Evolutionary conservation across 805 yeast genomes (phyloP).

Genomic region (Wickerhamomyces ciferrii): DNA sequence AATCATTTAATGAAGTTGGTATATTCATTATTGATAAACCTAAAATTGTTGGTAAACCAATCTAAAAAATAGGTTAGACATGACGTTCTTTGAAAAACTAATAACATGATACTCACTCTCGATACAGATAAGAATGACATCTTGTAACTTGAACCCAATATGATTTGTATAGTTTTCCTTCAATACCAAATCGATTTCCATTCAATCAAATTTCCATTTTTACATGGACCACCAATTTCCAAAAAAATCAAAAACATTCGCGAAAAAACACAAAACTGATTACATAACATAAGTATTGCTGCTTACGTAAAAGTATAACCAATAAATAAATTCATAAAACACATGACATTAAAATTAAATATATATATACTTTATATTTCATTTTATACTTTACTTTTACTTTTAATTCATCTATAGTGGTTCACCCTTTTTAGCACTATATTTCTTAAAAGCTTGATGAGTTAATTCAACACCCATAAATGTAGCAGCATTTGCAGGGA

Average conservation of each 20-base stretch:
- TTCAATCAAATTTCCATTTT: neutral
- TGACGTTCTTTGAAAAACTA: no score
- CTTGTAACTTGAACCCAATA: no score
- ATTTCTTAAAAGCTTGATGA: conserved; percentile 31
- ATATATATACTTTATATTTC: no score
- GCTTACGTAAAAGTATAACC: no score
- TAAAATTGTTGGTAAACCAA: conserved; percentile 15
- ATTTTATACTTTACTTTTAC: no score
- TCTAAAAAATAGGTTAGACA: conserved; percentile 4
- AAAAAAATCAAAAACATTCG: no score
- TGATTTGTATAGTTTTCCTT: no score
- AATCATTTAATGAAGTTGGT: conserved; percentile 38
- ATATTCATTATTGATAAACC: conserved; percentile 12
- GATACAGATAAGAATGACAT: neutral
- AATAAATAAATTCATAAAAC: neutral
- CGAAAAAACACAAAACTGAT: no score
- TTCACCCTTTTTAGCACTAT: neutral
- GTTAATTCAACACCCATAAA: conserved; percentile 93
- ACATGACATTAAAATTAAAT: neutral
- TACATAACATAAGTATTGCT: no score
- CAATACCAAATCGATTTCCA: no score
- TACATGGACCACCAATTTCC: no score
- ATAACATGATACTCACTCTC: neutral
- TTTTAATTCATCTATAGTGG: neutral
- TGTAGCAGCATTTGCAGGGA: conserved; percentile 99